Evolutionary conservation across 495 filamentous ascomycete genomes (phyloP).

Genomic region (Aspergillus affinis): DNA sequence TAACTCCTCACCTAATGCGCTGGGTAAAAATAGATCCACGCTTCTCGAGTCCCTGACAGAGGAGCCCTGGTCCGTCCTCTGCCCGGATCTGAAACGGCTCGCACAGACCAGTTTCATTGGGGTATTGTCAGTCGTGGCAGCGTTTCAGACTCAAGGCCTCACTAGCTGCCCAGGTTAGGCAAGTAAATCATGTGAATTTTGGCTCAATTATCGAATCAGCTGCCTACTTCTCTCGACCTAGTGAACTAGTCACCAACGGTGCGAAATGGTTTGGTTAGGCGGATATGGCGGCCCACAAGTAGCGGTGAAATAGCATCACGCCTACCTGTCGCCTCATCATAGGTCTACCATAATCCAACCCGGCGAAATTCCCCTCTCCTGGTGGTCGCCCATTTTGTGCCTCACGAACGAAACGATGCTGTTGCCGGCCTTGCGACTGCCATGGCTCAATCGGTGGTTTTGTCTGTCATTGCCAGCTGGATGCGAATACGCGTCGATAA

Average conservation of each 20-base stretch:
- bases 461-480: background rate
- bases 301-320: conserved; percentile 7
- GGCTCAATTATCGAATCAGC: background rate
- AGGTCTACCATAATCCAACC: conserved; percentile 8
- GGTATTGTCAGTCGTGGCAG: background rate
- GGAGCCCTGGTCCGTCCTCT: background rate
- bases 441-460: background rate
- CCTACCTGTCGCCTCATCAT: conserved; percentile 16
- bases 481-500: background rate
- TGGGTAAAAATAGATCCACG: background rate
- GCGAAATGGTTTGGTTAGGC: background rate
- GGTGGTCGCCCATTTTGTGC: background rate
- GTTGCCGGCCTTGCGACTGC: background rate
- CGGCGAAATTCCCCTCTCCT: background rate
- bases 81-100: background rate
- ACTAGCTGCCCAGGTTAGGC: background rate
- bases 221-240: background rate
- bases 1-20: background rate
- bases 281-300: conserved; percentile 2
- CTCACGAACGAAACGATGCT: background rate
- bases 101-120: background rate
- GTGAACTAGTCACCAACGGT: background rate
- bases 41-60: background rate
- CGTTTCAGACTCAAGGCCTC: background rate
- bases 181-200: background rate